These are phyloP conservation scores for Alternaria viburni DNA, from an alignment of 2,329 filamentous ascomycete genomes.

Conservation along the genomic window DNA sequence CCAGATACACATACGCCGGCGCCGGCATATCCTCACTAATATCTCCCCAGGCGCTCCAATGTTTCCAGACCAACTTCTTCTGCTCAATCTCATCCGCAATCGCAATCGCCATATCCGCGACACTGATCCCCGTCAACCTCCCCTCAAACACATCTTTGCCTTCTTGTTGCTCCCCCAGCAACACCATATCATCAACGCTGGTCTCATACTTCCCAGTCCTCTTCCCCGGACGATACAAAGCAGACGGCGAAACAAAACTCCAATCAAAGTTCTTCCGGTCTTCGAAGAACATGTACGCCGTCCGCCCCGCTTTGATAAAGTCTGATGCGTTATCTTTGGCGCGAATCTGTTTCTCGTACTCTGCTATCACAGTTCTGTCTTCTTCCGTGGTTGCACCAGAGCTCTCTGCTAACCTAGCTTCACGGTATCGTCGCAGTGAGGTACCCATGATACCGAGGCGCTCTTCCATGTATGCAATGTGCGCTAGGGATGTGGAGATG, in stretches of 20 bases:
- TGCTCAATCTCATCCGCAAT: conserved; percentile 45
- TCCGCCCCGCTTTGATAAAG: conserved; percentile 43
- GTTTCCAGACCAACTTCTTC: conserved; percentile 34
- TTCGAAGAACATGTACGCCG: conserved; percentile 48
- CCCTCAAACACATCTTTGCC: conserved; percentile 37
- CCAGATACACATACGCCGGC: conserved; percentile 33
- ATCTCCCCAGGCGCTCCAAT: conserved; percentile 43
- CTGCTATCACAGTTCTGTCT: conserved; percentile 19
- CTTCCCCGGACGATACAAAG: conserved; percentile 43
- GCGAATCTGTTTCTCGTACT: conserved; percentile 33
- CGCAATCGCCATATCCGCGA: conserved; percentile 43
- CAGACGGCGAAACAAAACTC: conserved; percentile 43
- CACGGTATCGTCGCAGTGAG: conserved; percentile 30
- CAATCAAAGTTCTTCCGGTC: conserved; percentile 42
- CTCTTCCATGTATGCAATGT: conserved; percentile 46
- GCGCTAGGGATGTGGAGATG: conserved; percentile 42
- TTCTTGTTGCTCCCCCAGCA: conserved; percentile 30
- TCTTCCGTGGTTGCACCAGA: conserved; percentile 22
- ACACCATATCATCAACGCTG: conserved; percentile 41
- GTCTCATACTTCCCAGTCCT: conserved; percentile 42
- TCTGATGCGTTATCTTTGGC: conserved; percentile 33
- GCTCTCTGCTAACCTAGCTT: conserved; percentile 30
- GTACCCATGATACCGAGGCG: conserved; percentile 40
- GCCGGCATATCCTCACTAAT: conserved; percentile 36
- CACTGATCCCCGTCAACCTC: conserved; percentile 41